phyloP scores from a whole-genome alignment of 2,329 filamentous ascomycete species.

The Ophiostoma montium region DNA sequence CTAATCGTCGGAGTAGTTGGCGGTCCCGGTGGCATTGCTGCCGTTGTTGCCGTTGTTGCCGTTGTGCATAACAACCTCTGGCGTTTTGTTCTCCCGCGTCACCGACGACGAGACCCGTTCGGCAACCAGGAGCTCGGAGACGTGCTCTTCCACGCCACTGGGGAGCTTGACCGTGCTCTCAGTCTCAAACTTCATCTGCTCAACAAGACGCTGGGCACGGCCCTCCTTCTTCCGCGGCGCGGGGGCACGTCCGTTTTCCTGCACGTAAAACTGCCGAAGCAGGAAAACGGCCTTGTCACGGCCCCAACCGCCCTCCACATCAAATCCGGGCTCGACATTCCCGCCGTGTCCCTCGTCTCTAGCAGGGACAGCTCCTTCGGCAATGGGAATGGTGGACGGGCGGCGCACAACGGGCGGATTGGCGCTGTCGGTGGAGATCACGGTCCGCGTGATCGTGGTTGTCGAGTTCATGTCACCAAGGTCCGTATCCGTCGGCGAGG shows the following conservation, averaged over 20 bases:
- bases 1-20: conserved; percentile 9
- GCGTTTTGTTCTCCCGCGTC: neutral
- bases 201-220: conserved; percentile 36
- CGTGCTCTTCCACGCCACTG: conserved; percentile 1
- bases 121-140: neutral
- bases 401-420: conserved; percentile 11
- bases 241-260: conserved; percentile 79
- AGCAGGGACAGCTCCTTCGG: conserved; percentile 14
- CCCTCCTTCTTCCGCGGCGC: conserved; percentile 42
- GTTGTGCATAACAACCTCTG: neutral
- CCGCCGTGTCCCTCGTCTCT: conserved; percentile 38
- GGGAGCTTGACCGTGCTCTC: conserved; percentile 12
- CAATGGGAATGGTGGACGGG: conserved; percentile 14
- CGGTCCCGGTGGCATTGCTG: neutral
- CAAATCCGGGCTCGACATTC: conserved; percentile 64
- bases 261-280: conserved; percentile 87
- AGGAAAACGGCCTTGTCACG: conserved; percentile 88
- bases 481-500: conserved; percentile 4
- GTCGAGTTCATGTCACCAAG: neutral
- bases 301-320: conserved; percentile 75
- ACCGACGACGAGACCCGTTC: neutral
- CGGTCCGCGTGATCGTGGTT: conserved; percentile 4
- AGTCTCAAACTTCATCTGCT: conserved; percentile 33
- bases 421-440: conserved; percentile 4
- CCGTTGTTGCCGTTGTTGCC: neutral